Conservation (phyloP, 2,329 filamentous ascomycete species). For the Xylariaceae sp. region DNA sequence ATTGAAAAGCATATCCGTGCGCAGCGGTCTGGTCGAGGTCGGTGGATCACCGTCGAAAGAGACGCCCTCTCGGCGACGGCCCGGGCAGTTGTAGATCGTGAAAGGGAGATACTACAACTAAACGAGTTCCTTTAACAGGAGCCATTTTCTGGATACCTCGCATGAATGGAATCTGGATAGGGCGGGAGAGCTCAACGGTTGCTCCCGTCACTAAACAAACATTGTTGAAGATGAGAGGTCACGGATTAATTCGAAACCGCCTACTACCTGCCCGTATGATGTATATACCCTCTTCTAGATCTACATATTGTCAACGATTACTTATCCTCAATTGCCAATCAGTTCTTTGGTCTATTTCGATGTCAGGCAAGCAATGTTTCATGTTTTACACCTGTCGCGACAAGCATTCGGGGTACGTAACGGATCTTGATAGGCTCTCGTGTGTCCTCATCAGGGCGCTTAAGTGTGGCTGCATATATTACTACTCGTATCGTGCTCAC, state of each 20-base stretch:
- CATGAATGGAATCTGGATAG: neutral
- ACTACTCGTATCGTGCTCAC: neutral
- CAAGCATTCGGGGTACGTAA: too few relatives aligned
- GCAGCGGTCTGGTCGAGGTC: conserved; percentile 44
- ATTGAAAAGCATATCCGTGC: conserved; percentile 46
- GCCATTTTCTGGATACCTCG: neutral
- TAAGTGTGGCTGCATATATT: neutral
- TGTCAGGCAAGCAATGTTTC: too few relatives aligned
- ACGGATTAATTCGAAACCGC: too few relatives aligned
- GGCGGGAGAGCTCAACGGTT: too few relatives aligned
- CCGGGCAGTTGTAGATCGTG: conserved; percentile 14
- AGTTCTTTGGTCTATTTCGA: too few relatives aligned
- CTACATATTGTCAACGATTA: too few relatives aligned
- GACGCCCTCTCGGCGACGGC: conserved; percentile 30
- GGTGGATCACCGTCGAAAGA: conserved; percentile 45
- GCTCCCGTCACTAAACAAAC: neutral
- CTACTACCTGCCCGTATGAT: too few relatives aligned
- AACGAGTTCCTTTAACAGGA: neutral
- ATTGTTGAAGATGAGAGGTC: neutral
- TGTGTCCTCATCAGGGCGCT: neutral
- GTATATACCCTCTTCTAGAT: too few relatives aligned
- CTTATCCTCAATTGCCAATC: too few relatives aligned
- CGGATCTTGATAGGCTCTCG: neutral
- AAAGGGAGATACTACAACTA: neutral
- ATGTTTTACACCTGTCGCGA: too few relatives aligned